Evolutionary conservation across 1,139 yeast genomes (phyloP).

Genomic region (Lodderomyces orthopsilosis): DNA sequence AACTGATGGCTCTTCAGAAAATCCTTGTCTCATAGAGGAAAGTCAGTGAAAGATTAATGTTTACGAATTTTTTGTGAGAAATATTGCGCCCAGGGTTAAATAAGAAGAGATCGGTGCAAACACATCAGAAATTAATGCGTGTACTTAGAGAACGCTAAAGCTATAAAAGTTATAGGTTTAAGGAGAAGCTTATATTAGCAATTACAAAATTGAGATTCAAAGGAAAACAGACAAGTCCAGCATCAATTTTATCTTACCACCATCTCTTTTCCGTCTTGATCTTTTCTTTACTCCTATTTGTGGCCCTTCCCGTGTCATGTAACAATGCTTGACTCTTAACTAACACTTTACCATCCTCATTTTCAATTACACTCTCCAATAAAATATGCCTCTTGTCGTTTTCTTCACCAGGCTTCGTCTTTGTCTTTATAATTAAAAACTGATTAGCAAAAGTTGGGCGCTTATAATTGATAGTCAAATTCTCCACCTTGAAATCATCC

Average conservation of each 20-base stretch:
- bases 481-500: slow-evolving; percentile 46
- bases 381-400: slow-evolving; percentile 23
- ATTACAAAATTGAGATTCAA: no score
- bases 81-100: no score
- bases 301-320: slow-evolving; percentile 40
- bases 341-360: slow-evolving; percentile 33
- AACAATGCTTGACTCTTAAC: slow-evolving; percentile 38
- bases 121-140: no score
- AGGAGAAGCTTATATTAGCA: no score
- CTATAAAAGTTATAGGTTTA: no score
- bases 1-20: slow-evolving; percentile 19
- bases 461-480: slow-evolving; percentile 56
- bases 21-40: slow-evolving; percentile 8
- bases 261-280: slow-evolving; percentile 12
- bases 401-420: slow-evolving; percentile 24
- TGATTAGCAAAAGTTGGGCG: slow-evolving; percentile 80
- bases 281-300: slow-evolving; percentile 14
- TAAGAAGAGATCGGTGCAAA: no score
- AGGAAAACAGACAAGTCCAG: no score
- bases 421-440: slow-evolving; percentile 65
- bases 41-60: background rate
- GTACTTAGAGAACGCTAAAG: no score
- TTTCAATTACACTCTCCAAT: slow-evolving; percentile 34
- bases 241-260: slow-evolving; percentile 9
- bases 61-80: background rate